Evolutionary conservation across 805 yeast genomes (phyloP).

Genomic region (Jamesozyma lodderae): DNA sequence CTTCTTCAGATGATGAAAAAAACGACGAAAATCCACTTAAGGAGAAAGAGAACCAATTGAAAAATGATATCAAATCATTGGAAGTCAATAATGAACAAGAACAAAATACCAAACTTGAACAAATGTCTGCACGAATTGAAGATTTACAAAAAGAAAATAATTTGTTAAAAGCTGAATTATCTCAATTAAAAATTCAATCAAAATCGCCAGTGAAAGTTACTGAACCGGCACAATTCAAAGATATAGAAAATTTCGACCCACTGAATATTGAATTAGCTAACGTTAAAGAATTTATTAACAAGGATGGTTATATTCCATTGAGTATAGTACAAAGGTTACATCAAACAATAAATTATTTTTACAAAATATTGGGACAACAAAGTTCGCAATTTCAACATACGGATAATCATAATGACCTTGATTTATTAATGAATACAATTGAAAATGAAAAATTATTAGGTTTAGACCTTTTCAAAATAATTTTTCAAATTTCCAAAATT

Average conservation of each 20-base stretch:
- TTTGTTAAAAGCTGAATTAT: slow-evolving; percentile 16
- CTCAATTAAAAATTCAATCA: slow-evolving; percentile 19
- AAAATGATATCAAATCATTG: too few relatives aligned
- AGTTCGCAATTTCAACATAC: not conserved
- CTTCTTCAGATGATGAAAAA: slow-evolving; percentile 81
- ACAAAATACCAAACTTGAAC: too few relatives aligned
- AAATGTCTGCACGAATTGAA: not conserved
- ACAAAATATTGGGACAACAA: slow-evolving; percentile 4
- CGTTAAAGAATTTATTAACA: slow-evolving; percentile 5
- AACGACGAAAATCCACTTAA: too few relatives aligned
- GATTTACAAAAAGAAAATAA: slow-evolving; percentile 11
- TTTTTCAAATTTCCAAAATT: slow-evolving; percentile 20
- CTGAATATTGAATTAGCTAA: not conserved
- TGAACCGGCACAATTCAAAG: not conserved
- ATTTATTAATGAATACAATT: not conserved
- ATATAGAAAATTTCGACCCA: not conserved
- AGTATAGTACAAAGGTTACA: slow-evolving; percentile 9
- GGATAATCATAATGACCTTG: not conserved
- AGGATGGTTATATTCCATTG: slow-evolving; percentile 15
- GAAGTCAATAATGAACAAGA: too few relatives aligned
- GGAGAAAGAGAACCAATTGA: too few relatives aligned
- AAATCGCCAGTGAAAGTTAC: too few relatives aligned
- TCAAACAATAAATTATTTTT: slow-evolving; percentile 7
- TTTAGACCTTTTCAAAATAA: slow-evolving; percentile 15
- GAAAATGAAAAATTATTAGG: slow-evolving; percentile 6